A percentile compares a stretch with the other conserved stretches of the same genome.
Conservation (phyloP, 1,139 yeast species). For the Scheffersomyces quercinus region DNA sequence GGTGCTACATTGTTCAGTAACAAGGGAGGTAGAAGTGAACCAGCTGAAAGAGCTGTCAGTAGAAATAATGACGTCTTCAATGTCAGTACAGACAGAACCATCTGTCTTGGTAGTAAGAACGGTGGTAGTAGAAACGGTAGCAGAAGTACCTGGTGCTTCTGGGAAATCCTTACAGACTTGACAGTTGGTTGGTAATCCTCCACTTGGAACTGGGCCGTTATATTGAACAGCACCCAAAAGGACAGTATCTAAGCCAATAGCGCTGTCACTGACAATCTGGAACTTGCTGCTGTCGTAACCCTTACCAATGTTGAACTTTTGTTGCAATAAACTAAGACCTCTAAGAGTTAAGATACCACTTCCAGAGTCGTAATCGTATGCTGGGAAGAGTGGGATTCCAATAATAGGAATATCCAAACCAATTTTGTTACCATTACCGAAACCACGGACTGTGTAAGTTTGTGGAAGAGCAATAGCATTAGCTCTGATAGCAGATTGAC, state of each 20-base stretch:
- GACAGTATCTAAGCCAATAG: conserved; percentile 11
- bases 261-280: conserved; percentile 3
- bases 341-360: conserved; percentile 18
- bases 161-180: conserved; percentile 3
- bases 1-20: background rate
- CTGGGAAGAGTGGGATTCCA: conserved; percentile 7
- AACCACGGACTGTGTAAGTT: conserved; percentile 9
- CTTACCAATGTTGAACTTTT: conserved; percentile 14
- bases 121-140: background rate
- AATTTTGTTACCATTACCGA: conserved; percentile 9
- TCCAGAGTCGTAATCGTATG: conserved; percentile 9
- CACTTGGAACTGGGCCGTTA: conserved; percentile 12
- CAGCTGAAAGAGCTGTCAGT: conserved; percentile 1
- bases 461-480: conserved; percentile 10
- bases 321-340: conserved; percentile 1
- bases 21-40: background rate
- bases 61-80: conserved; percentile 1
- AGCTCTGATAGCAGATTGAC: conserved; percentile 16
- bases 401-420: conserved; percentile 3
- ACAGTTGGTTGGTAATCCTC: conserved; percentile 4
- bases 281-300: conserved; percentile 12
- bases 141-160: background rate
- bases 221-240: conserved; percentile 20
- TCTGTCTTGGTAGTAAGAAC: conserved; percentile 1
- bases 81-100: conserved; percentile 1